Conservation (phyloP, 345 rosid species). For the Mallotus nudiflorus region DNA sequence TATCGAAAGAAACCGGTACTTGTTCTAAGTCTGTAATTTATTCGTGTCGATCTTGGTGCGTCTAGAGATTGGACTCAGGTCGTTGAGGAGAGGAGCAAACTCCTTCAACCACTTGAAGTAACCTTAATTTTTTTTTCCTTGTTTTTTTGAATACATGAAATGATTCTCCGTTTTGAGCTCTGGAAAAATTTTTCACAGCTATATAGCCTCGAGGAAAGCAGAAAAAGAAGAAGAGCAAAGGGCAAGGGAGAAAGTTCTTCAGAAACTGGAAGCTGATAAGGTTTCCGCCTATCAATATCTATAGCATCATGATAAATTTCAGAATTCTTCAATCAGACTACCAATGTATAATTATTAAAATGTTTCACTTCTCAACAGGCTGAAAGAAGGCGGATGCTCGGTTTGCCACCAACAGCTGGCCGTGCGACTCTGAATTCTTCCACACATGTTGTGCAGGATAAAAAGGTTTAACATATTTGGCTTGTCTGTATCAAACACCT, state of each 20-base stretch:
- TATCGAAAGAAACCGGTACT: slow-evolving; percentile 75
- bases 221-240: slow-evolving; percentile 64
- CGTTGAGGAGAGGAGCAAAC: too few relatives aligned
- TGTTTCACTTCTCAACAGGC: slow-evolving; percentile 32
- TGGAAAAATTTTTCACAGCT: slow-evolving; percentile 37
- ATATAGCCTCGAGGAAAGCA: slow-evolving; percentile 49
- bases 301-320: neutral
- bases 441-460: slow-evolving; percentile 18
- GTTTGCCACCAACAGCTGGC: slow-evolving; percentile 35
- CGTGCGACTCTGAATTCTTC: slow-evolving; percentile 21
- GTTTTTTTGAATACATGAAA: neutral
- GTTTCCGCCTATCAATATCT: slow-evolving; percentile 28
- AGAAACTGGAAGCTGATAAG: slow-evolving; percentile 73
- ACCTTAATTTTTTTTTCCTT: too few relatives aligned
- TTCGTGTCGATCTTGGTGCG: neutral
- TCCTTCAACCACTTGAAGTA: too few relatives aligned
- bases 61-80: too few relatives aligned
- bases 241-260: slow-evolving; percentile 64
- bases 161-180: slow-evolving; percentile 13
- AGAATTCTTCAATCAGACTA: neutral
- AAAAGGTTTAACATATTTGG: slow-evolving; percentile 30
- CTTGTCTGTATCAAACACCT: neutral
- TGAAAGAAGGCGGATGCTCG: slow-evolving; percentile 59
- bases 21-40: neutral
- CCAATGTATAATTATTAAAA: neutral